Evolutionary conservation across 1,284 basidiomycete genomes (phyloP).

Genomic region (Xerocomus amazonicus): DNA sequence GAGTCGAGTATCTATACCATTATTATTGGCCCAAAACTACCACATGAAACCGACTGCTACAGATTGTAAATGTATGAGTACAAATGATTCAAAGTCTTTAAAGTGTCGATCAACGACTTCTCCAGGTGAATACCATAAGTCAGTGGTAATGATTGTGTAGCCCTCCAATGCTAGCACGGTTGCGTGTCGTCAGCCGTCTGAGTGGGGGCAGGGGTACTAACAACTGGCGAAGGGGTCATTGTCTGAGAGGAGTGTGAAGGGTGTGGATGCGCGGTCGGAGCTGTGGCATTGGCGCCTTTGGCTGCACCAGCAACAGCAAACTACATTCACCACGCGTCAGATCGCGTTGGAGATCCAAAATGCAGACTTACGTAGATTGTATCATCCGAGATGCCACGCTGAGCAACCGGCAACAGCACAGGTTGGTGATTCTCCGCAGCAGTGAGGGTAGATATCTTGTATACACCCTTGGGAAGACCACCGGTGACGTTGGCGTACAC

Average conservation of each 20-base stretch:
- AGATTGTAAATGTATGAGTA: too few relatives aligned
- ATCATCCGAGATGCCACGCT: slow-evolving; percentile 63
- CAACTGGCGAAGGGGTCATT: neutral
- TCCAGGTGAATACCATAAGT: neutral
- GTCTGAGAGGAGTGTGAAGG: slow-evolving; percentile 3
- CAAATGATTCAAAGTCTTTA: too few relatives aligned
- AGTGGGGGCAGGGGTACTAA: slow-evolving; percentile 1
- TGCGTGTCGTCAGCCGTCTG: neutral
- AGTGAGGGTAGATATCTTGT: slow-evolving; percentile 53
- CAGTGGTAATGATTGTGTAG: neutral
- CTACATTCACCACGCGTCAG: slow-evolving; percentile 30
- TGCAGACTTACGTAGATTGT: slow-evolving; percentile 50
- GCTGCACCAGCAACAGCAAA: slow-evolving; percentile 45
- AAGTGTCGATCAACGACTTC: slow-evolving; percentile 13
- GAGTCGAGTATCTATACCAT: too few relatives aligned
- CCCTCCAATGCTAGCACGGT: slow-evolving; percentile 6
- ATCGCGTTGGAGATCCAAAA: neutral
- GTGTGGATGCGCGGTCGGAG: slow-evolving; percentile 12
- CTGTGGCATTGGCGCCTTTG: slow-evolving; percentile 12
- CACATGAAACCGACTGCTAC: too few relatives aligned
- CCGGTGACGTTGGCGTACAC: slow-evolving; percentile 52
- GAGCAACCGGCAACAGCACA: slow-evolving; percentile 48
- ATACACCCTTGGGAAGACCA: slow-evolving; percentile 58
- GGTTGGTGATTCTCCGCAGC: slow-evolving; percentile 61
- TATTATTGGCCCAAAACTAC: too few relatives aligned